Base-by-base conservation (phyloP, 768 basidiomycete genomes). In the Imleria badia region DNA sequence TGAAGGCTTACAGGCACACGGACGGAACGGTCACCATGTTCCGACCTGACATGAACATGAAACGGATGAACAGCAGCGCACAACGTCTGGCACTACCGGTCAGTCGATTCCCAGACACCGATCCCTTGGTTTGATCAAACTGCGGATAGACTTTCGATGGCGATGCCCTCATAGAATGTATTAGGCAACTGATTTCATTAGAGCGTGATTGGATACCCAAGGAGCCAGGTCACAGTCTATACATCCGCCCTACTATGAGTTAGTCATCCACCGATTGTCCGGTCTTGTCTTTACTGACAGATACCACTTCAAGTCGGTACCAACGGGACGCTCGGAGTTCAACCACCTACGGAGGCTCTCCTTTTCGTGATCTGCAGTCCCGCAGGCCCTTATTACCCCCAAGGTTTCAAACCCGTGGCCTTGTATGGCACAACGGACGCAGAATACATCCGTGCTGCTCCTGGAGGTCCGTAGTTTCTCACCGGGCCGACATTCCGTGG, bases 21-120 rank as follows among this genome's bases (percentile, higher is more conserved):
- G 73, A 81, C 45, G 94, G 87, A 34, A 84, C 80, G 26, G 83
- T 94, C 20, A 83, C 87, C 17, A 73, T 98, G 60, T 98, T 98
- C 80, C 78, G 95, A 42, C 96, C 95, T 3, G 92, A 97, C 73
- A 91, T 92, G 91, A 97, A 98, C 75, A 96, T 98, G 94, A 86
- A 85, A 66, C 85, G 95, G 26, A 94, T 98, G 94, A 93, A 92
- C 74, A 81, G 60, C 43, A 91, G 88, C 64, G 94, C 95, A 14
- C 61, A 73, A 23, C 83, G 95, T 39, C 77, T 93, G 50, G 91
- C 88, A 19, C 69, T 92, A 44, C 90, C 90, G 11, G 89, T 89
- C 56, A 52, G 83, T 72, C 45, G 14, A 38, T 50, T 22, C 8
- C 19, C 19, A 10, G 23, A 8, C 3, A 40, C 34, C 20, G n/a